Evolutionary conservation across 208 protist genomes (phyloP).

Genomic region (Acanthamoeba divionensis): DNA sequence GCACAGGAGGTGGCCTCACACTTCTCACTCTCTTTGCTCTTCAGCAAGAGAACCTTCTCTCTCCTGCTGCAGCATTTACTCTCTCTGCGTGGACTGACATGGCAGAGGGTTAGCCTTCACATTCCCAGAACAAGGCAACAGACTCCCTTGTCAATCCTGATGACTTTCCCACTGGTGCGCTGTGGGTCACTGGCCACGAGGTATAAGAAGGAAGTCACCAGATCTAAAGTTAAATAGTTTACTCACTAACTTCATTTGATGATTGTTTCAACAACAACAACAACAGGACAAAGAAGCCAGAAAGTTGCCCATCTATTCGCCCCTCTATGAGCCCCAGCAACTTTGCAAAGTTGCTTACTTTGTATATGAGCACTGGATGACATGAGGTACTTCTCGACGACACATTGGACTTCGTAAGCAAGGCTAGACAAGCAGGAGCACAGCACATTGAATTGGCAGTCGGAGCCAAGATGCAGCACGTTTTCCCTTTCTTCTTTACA

Average conservation of each 20-base stretch:
- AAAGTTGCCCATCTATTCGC: constrained; percentile 12
- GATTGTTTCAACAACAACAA: too few relatives aligned
- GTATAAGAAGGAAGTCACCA: too few relatives aligned
- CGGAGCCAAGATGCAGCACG: constrained; percentile 17
- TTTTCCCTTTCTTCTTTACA: not conserved
- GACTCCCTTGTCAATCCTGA: not conserved
- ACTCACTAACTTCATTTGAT: too few relatives aligned
- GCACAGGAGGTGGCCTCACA: constrained; percentile 14
- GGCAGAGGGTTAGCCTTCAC: not conserved
- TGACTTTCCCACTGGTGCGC: not conserved
- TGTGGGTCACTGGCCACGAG: too few relatives aligned
- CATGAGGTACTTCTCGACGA: not conserved
- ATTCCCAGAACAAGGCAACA: not conserved
- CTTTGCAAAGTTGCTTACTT: not conserved
- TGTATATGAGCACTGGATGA: constrained; percentile 33
- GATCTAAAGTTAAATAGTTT: too few relatives aligned
- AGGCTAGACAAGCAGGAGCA: constrained; percentile 29
- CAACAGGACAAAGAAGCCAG: not conserved
- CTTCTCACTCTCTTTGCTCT: not conserved
- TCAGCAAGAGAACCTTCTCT: constrained; percentile 5
- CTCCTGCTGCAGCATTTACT: constrained; percentile 1
- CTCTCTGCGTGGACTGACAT: constrained; percentile 35
- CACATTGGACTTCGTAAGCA: constrained; percentile 8
- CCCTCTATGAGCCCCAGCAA: constrained; percentile 1
- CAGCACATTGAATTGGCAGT: not conserved